phyloP scores from a whole-genome alignment of 139 green algal species.

The Chlamydomonas sp. region DNA sequence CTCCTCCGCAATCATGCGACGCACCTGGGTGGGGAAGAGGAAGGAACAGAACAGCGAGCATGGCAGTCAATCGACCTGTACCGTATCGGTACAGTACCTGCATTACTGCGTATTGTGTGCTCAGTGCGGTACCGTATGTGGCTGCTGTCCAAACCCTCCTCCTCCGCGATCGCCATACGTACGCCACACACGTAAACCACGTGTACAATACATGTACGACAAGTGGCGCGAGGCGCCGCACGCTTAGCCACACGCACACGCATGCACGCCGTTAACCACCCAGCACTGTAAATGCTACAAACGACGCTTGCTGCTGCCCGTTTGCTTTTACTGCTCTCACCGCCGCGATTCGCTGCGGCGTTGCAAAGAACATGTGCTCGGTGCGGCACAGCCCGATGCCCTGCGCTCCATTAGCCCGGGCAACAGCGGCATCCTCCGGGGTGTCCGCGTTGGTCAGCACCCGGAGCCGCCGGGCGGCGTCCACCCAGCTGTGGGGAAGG shows the following conservation, averaged over 20 bases:
- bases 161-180: too few species aligned
- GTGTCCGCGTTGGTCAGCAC: conserved; percentile 91
- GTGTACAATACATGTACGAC: too few species aligned
- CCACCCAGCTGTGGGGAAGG: conserved; percentile 70
- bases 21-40: not conserved
- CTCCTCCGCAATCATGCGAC: conserved; percentile 86
- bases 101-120: too few species aligned
- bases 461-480: conserved; percentile 64
- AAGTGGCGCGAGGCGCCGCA: too few species aligned
- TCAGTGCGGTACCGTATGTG: too few species aligned
- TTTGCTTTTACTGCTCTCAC: conserved; percentile 45
- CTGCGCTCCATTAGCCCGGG: conserved; percentile 82
- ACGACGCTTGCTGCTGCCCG: not conserved
- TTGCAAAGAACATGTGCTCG: conserved; percentile 96
- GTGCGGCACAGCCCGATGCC: conserved; percentile 91
- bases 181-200: too few species aligned
- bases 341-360: conserved; percentile 75
- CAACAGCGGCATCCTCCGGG: conserved; percentile 71
- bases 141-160: too few species aligned
- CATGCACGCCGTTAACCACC: not conserved
- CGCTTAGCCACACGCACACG: not conserved
- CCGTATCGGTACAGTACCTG: too few species aligned
- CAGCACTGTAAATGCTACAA: not conserved
- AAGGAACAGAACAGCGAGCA: too few species aligned
- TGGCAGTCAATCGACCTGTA: too few species aligned